Percentiles rank a stretch among this genome's conserved stretches.
Evolutionary conservation across 225 moss, liverwort and hornwort genomes (phyloP).

Genomic region (Marchantia polymorpha): DNA sequence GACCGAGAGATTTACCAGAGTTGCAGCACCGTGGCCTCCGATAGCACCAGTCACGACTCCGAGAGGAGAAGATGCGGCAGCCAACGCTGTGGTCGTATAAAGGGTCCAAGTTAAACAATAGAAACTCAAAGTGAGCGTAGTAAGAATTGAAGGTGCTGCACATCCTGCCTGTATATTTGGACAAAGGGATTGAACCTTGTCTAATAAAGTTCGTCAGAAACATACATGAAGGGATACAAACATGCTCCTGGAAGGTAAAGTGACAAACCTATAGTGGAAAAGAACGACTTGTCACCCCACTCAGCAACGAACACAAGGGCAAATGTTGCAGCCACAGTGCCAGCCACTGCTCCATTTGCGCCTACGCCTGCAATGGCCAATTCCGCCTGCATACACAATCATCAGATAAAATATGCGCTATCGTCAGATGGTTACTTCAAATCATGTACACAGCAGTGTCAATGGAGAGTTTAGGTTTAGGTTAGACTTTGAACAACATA

Average conservation of each 20-base stretch:
- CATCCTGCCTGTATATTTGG: background rate
- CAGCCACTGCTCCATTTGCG: conserved; percentile 55
- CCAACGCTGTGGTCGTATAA: conserved; percentile 46
- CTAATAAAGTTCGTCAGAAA: too few relatives aligned
- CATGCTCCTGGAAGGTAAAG: background rate
- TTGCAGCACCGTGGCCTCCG: conserved; percentile 82
- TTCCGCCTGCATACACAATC: conserved; percentile 51
- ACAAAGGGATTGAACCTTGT: background rate
- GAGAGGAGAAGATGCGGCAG: conserved; percentile 78
- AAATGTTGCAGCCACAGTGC: conserved; percentile 77
- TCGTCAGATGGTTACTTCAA: too few relatives aligned
- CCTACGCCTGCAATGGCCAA: conserved; percentile 84
- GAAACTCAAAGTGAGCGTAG: too few relatives aligned
- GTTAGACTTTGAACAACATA: too few relatives aligned
- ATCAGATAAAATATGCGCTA: background rate
- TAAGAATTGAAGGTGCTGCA: background rate
- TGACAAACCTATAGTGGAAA: conserved; percentile 68
- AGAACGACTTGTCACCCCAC: conserved; percentile 98
- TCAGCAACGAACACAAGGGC: conserved; percentile 94
- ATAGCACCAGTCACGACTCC: conserved; percentile 91
- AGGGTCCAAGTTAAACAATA: background rate
- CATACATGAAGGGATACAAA: background rate
- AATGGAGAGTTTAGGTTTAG: too few relatives aligned
- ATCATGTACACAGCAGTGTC: too few relatives aligned
- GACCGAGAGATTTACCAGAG: conserved; percentile 30